A percentile compares a stretch with the other conserved stretches of the same genome.
These are phyloP conservation scores for Stemphylium vesicarium DNA, from an alignment of 2,329 filamentous ascomycete genomes.

Conservation along the genomic window DNA sequence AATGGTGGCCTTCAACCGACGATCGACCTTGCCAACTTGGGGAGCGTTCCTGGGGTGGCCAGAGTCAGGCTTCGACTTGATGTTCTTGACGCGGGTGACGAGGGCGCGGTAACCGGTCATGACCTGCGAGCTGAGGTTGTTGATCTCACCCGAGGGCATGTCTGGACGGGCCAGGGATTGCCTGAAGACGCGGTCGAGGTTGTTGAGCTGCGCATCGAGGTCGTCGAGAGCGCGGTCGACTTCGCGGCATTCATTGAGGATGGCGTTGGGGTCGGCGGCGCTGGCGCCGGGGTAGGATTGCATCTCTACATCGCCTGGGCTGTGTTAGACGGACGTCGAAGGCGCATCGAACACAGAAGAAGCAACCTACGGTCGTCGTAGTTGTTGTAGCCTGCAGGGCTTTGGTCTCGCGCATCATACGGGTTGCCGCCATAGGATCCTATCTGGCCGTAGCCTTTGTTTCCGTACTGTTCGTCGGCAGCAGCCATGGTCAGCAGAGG, in stretches of 20 bases:
- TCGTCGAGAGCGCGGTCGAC: slow-evolving; percentile 79
- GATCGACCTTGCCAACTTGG: slow-evolving; percentile 82
- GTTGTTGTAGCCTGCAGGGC: slow-evolving; percentile 58
- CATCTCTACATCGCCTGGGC: slow-evolving; percentile 67
- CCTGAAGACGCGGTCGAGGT: slow-evolving; percentile 74
- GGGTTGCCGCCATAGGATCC: slow-evolving; percentile 53
- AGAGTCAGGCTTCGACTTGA: slow-evolving; percentile 83
- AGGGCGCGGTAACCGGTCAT: slow-evolving; percentile 83
- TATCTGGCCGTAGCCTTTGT: slow-evolving; percentile 49
- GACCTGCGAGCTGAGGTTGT: slow-evolving; percentile 75
- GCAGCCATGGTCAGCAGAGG: slow-evolving; percentile 26
- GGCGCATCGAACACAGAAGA: slow-evolving; percentile 27
- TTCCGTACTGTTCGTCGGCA: slow-evolving; percentile 49
- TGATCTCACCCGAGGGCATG: slow-evolving; percentile 73
- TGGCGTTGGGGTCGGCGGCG: slow-evolving; percentile 68
- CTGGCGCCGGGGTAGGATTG: slow-evolving; percentile 58
- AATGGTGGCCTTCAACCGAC: slow-evolving; percentile 80
- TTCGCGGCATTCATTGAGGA: slow-evolving; percentile 83
- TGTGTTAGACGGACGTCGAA: slow-evolving; percentile 27
- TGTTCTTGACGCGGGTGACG: slow-evolving; percentile 76
- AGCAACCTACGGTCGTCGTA: slow-evolving; percentile 51
- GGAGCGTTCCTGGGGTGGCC: slow-evolving; percentile 74
- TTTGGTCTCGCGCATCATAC: slow-evolving; percentile 50
- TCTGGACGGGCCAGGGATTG: slow-evolving; percentile 77
- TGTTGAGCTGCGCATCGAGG: slow-evolving; percentile 73